Evolutionary conservation across 768 basidiomycete species (phyloP), one percentile per base, ranked within the genome.

Genomic region (Paxillus ammoniavirescens): DNA sequence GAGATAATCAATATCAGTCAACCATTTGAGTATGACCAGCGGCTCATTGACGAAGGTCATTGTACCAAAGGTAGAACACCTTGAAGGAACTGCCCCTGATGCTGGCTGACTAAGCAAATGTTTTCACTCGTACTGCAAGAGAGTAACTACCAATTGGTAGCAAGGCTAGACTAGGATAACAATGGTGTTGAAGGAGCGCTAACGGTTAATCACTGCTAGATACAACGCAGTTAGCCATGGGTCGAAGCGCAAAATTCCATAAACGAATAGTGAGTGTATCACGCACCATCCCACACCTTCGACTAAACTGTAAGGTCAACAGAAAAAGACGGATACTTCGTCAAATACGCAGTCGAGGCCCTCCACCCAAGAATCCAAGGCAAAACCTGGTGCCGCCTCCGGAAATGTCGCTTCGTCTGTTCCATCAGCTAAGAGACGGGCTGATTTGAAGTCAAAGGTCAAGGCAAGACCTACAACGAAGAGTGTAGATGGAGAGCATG

Each of bases 241-340:
- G 72, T 37, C 62, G 59, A 15, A 73, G 69, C 49, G 72, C 73
- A 30, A 73, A 73, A 61, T 15, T 65, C 41, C 65, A 61, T 47
- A 73, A 73, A 46, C 68, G 72, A 21, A 55, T 66, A 14, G 72
- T 71, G 45, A 57, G 69, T 65, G n/a, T 2, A 6, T 26, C 26
- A 26, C 26, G 26, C 18, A 26, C 47, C 6, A 8, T 21, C 18
- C 15, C 10, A 15, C 36, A 28, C 42, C 54, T 1, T 7, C 0
- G 7, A 14, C 31, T 41, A 35, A 31, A 43, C n/a, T n/a, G n/a
- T n/a, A n/a, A n/a, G n/a, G 36, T 21, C 10, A 15, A 5, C 52
- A 69, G 68, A 69, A 70, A 67, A 68, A 68, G 57, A 57, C 50
- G 0, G 13, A 46, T 1, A 21, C 61, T 13, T 49, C 49, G 10